Evolutionary conservation across 768 basidiomycete genomes (phyloP).

Genomic region (Kwoniella sp.): DNA sequence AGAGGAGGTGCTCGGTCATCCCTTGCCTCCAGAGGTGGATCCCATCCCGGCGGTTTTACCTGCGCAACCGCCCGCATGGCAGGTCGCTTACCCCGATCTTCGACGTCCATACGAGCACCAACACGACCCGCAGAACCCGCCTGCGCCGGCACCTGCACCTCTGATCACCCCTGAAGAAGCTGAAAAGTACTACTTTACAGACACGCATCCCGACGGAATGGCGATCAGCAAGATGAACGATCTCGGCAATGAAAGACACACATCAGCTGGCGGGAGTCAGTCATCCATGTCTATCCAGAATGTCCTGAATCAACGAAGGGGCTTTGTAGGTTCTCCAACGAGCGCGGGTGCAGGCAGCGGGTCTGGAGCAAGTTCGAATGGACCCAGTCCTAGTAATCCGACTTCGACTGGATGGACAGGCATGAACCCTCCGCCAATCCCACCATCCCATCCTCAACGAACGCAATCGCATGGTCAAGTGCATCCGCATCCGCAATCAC

Average conservation of each 20-base stretch:
- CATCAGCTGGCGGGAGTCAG: not conserved
- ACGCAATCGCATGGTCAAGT: not conserved
- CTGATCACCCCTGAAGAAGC: not conserved
- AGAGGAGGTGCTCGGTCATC: constrained; percentile 14
- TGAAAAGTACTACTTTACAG: not conserved
- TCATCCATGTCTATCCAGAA: not conserved
- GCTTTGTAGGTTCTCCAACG: constrained; percentile 5
- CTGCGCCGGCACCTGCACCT: not conserved
- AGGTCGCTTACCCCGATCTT: constrained; percentile 8
- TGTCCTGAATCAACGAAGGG: constrained; percentile 4
- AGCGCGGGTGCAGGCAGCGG: not conserved
- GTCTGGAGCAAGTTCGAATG: constrained; percentile 5
- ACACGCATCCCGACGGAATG: constrained; percentile 13
- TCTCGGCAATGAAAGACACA: constrained; percentile 4
- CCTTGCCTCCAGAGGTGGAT: not conserved
- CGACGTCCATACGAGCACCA: constrained; percentile 2
- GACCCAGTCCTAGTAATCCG: constrained; percentile 14
- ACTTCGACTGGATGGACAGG: constrained; percentile 6
- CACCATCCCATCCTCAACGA: not conserved
- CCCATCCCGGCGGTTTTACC: not conserved
- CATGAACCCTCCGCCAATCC: not conserved
- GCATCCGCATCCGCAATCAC: not conserved
- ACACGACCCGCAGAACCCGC: not conserved
- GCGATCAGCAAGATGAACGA: not conserved
- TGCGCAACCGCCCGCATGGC: constrained; percentile 17